A percentile compares a stretch with the other conserved stretches of the same genome.
Evolutionary conservation across 306 rosid species (phyloP).

Genomic region (Cyamopsis tetragonoloba): DNA sequence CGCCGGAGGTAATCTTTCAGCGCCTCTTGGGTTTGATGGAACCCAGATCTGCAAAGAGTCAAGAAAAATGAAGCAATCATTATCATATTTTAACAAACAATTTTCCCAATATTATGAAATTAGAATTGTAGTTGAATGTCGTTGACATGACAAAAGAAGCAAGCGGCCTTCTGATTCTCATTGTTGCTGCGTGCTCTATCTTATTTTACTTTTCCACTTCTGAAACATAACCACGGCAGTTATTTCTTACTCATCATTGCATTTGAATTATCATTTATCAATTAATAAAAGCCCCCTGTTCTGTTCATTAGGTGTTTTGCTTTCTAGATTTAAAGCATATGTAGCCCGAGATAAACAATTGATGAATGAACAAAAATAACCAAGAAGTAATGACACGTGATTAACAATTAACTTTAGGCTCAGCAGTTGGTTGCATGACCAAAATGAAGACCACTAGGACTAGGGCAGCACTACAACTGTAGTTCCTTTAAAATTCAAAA

Average conservation of each 20-base stretch:
- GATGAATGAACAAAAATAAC: not conserved
- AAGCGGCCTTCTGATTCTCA: not conserved
- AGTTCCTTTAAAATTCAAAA: not conserved
- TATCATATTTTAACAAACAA: not conserved
- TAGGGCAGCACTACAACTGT: not conserved
- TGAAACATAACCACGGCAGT: constrained; percentile 9
- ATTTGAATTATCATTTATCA: constrained; percentile 1
- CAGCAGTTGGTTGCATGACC: not conserved
- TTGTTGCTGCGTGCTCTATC: not conserved
- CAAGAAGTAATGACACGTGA: no score
- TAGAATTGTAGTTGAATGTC: constrained; percentile 4
- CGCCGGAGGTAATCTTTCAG: constrained; percentile 80
- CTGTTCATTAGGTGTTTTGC: not conserved
- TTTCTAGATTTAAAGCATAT: not conserved
- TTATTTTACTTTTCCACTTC: constrained; percentile 6
- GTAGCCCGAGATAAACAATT: not conserved
- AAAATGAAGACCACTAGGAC: not conserved
- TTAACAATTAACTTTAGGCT: not conserved
- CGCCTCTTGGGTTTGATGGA: constrained; percentile 95
- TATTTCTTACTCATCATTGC: not conserved
- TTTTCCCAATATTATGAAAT: constrained; percentile 6
- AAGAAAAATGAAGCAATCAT: not conserved
- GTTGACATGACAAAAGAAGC: constrained; percentile 1
- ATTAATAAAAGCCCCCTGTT: not conserved
- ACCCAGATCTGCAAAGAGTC: constrained; percentile 77